Evolutionary conservation across 164 flowering plant species (phyloP).

Genomic region (Annona squamosa): DNA sequence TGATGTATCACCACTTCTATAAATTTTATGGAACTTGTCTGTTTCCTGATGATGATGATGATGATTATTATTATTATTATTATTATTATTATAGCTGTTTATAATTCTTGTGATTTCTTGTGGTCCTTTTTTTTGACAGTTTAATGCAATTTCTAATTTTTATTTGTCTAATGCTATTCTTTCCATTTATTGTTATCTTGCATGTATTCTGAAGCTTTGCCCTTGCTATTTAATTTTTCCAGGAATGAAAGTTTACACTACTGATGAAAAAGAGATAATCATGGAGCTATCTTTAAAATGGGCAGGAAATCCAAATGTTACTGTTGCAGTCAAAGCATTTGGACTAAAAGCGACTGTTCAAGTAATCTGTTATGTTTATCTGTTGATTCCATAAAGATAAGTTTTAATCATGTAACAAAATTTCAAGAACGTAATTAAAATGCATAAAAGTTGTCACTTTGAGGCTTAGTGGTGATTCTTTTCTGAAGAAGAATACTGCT

Average conservation of each 20-base stretch:
- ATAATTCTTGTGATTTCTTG: too few relatives aligned
- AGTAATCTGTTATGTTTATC: conserved; percentile 9
- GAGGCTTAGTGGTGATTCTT: neutral
- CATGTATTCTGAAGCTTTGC: neutral
- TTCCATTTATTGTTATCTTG: neutral
- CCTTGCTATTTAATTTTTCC: neutral
- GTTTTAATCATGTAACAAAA: neutral
- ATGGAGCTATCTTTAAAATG: conserved; percentile 87
- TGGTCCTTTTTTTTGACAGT: too few relatives aligned
- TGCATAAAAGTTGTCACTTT: neutral
- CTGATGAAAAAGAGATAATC: conserved; percentile 94
- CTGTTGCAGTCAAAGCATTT: conserved; percentile 75
- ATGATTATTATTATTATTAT: too few relatives aligned
- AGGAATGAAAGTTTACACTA: conserved; percentile 92
- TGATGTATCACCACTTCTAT: too few relatives aligned
- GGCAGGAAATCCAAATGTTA: conserved; percentile 94
- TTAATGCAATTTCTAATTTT: too few relatives aligned
- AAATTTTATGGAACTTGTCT: too few relatives aligned
- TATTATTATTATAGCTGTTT: too few relatives aligned
- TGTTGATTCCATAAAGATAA: neutral
- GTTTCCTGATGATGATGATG: too few relatives aligned
- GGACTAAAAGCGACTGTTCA: conserved; percentile 65
- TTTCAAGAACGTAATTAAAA: neutral
- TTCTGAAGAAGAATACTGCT: neutral
- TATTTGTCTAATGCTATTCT: neutral